phyloP scores from a whole-genome alignment of 2,329 filamentous ascomycete species.

The Colletotrichum karsti region DNA sequence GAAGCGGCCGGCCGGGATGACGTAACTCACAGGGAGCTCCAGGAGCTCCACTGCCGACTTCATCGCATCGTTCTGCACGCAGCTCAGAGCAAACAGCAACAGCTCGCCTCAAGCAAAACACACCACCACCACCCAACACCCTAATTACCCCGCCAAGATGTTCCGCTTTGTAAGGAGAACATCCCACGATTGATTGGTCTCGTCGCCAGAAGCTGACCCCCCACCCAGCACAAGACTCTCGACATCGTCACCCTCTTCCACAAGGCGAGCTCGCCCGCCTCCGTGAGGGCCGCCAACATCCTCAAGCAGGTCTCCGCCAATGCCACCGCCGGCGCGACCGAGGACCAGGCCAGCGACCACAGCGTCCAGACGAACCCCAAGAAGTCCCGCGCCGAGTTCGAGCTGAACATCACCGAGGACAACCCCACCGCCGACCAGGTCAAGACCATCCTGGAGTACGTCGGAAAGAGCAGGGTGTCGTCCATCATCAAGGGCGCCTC shows the following conservation, averaged over 20 bases:
- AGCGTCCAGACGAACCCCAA: conserved; percentile 61
- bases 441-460: conserved; percentile 83
- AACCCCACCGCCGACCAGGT: conserved; percentile 85
- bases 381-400: conserved; percentile 73
- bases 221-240: conserved; percentile 74
- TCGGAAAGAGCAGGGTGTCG: conserved; percentile 69
- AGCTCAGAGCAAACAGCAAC: neutral
- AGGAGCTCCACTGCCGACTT: conserved; percentile 30
- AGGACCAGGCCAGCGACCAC: conserved; percentile 78
- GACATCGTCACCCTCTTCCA: conserved; percentile 98
- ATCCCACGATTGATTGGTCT: neutral
- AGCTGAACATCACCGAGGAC: conserved; percentile 84
- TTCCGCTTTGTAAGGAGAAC: conserved; percentile 53
- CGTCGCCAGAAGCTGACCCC: conserved; percentile 25
- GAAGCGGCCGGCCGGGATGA: conserved; percentile 23
- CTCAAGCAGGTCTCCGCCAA: conserved; percentile 83
- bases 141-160: conserved; percentile 43
- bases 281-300: conserved; percentile 75
- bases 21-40: conserved; percentile 25
- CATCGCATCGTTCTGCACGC: conserved; percentile 18
- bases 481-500: conserved; percentile 77
- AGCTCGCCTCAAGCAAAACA: conserved; percentile 4
- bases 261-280: conserved; percentile 78
- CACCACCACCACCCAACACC: conserved; percentile 2
- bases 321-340: conserved; percentile 72